These are phyloP conservation scores for Lentinula boryana DNA, from an alignment of 768 basidiomycete species.

Conservation along the genomic window DNA sequence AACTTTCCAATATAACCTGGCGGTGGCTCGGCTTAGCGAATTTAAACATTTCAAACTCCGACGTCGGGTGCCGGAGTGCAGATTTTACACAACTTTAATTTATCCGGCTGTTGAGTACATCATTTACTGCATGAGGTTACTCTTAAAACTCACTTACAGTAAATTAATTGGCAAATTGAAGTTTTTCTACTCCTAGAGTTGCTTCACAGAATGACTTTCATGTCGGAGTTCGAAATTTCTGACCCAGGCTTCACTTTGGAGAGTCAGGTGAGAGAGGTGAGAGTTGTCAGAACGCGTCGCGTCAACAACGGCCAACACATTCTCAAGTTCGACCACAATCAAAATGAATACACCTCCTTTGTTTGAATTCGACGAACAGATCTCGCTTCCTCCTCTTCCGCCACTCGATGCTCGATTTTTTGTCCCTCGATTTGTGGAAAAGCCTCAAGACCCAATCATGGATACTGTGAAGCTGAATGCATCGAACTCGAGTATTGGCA, in stretches of 20 bases:
- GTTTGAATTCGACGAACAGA: not conserved
- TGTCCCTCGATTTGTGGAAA: conserved; percentile 60
- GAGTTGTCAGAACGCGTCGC: conserved; percentile 1
- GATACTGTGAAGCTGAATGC: conserved; percentile 37
- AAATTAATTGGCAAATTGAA: no score
- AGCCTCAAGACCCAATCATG: conserved; percentile 76
- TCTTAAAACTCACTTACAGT: no score
- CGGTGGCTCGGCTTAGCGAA: no score
- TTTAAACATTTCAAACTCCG: no score
- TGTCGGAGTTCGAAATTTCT: no score
- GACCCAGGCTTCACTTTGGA: no score
- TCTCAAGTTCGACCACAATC: not conserved
- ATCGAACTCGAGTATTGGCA: conserved; percentile 11
- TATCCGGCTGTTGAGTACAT: no score
- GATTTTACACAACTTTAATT: no score
- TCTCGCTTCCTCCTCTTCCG: conserved; percentile 24
- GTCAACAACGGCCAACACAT: not conserved
- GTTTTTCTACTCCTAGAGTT: no score
- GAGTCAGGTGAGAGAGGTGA: not conserved
- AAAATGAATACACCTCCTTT: not conserved
- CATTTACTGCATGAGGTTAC: no score
- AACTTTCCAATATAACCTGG: not conserved
- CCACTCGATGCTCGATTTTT: conserved; percentile 45
- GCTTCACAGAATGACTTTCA: no score
- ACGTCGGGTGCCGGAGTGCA: no score